These are phyloP conservation scores for Cyberlindnera subsufficiens DNA, from an alignment of 805 yeast species.

Conservation along the genomic window DNA sequence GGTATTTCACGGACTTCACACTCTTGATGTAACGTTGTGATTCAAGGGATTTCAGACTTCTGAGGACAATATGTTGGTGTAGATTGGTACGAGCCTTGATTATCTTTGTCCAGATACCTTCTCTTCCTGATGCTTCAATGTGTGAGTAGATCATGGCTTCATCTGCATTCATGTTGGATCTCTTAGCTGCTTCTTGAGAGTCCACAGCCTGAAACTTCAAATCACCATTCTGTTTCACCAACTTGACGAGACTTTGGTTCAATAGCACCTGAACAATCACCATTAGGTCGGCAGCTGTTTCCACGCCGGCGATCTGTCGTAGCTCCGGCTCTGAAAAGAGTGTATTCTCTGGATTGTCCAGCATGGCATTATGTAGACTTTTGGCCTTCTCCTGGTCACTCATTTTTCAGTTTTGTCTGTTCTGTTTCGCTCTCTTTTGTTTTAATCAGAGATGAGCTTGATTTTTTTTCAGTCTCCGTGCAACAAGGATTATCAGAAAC, in stretches of 20 bases:
- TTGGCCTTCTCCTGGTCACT: conserved; percentile 10
- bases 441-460: not conserved
- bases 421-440: not conserved
- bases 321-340: conserved; percentile 68
- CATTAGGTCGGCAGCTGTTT: conserved; percentile 38
- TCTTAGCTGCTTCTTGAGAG: conserved; percentile 67
- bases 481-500: not conserved
- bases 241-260: conserved; percentile 57
- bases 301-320: conserved; percentile 39
- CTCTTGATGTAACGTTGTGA: conserved; percentile 78
- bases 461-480: not conserved
- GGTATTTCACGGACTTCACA: conserved; percentile 85
- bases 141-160: conserved; percentile 88
- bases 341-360: conserved; percentile 39
- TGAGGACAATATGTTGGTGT: conserved; percentile 84
- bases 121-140: conserved; percentile 89
- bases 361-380: conserved; percentile 60
- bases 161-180: conserved; percentile 74
- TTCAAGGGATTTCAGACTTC: conserved; percentile 79
- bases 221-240: conserved; percentile 61
- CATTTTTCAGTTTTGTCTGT: not conserved
- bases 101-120: conserved; percentile 94
- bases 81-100: conserved; percentile 81
- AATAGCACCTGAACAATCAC: conserved; percentile 45
- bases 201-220: conserved; percentile 73